Evolutionary conservation across 169 alveolate species (phyloP).

Genomic region (Eimeria sp.): DNA sequence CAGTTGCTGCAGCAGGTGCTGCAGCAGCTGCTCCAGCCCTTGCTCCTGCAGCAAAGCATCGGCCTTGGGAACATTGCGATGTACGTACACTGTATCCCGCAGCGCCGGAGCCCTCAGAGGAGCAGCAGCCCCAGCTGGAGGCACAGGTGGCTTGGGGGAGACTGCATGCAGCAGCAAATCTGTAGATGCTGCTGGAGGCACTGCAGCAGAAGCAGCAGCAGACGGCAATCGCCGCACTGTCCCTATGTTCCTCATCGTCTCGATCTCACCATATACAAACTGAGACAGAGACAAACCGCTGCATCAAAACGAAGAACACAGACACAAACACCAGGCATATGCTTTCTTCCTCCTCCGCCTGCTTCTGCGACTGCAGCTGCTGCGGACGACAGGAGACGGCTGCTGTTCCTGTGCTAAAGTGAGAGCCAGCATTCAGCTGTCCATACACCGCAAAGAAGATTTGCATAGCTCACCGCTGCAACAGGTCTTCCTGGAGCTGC

Average conservation of each 20-base stretch:
- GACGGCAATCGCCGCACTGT: constrained; percentile 66
- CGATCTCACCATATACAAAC: constrained; percentile 1
- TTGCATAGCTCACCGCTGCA: constrained; percentile 21
- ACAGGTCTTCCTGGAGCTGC: constrained; percentile 36
- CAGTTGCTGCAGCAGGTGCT: constrained; percentile 77
- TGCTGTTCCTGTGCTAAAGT: neutral
- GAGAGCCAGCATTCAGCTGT: neutral
- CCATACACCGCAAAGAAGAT: neutral
- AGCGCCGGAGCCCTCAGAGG: constrained; percentile 23
- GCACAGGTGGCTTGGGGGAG: constrained; percentile 48
- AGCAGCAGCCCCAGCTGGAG: constrained; percentile 56
- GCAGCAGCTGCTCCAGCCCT: constrained; percentile 63
- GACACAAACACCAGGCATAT: neutral
- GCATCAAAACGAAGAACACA: neutral
- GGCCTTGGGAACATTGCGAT: constrained; percentile 38
- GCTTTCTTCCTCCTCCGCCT: neutral
- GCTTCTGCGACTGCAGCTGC: neutral
- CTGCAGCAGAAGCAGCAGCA: constrained; percentile 69
- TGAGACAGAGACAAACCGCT: constrained; percentile 31
- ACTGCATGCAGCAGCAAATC: constrained; percentile 61
- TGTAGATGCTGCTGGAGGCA: constrained; percentile 56
- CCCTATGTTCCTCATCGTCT: neutral
- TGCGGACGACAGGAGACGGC: neutral
- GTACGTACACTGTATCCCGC: constrained; percentile 58
- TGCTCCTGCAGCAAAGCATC: constrained; percentile 27